Conservation (phyloP, 2,329 filamentous ascomycete genomes). For the Pseudogymnoascus verrucosus region DNA sequence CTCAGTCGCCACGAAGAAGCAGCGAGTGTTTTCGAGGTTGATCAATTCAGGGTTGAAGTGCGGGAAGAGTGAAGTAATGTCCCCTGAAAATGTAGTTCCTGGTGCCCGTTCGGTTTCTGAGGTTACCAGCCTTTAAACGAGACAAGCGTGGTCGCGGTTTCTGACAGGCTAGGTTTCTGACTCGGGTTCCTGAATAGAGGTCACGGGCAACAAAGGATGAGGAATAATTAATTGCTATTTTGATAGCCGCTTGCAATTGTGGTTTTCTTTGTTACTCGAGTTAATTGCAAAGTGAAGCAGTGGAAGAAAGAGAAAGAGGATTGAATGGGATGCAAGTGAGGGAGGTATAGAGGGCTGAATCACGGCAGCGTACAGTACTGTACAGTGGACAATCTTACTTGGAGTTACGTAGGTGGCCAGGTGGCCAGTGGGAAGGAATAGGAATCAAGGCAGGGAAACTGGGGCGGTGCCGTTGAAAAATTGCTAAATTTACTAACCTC, state of each 20-base stretch:
- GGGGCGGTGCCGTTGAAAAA: conserved; percentile 1
- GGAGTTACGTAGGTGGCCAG: not conserved
- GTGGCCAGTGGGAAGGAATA: not conserved
- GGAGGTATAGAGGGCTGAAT: not conserved
- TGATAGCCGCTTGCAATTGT: not conserved
- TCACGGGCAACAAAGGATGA: not conserved
- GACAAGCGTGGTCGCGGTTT: conserved; percentile 7
- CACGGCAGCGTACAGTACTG: not conserved
- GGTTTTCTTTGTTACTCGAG: not conserved
- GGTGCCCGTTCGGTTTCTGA: conserved; percentile 8
- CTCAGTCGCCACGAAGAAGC: not conserved
- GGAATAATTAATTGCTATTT: not conserved
- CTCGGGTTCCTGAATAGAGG: conserved; percentile 1
- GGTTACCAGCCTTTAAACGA: conserved; percentile 10
- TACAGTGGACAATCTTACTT: not conserved
- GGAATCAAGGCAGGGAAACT: conserved; percentile 4
- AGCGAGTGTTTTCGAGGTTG: not conserved
- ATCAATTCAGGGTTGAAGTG: conserved; percentile 7
- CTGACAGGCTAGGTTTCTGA: conserved; percentile 5
- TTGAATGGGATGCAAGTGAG: not conserved
- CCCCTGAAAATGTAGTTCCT: conserved; percentile 8
- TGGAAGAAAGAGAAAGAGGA: not conserved
- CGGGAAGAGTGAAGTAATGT: conserved; percentile 1
- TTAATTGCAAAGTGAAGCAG: not conserved
- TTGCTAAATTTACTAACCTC: not conserved